Evolutionary conservation across 148 eudicot species (phyloP), one percentile per base, ranked within the genome.

Genomic region (Oxyria digyna): DNA sequence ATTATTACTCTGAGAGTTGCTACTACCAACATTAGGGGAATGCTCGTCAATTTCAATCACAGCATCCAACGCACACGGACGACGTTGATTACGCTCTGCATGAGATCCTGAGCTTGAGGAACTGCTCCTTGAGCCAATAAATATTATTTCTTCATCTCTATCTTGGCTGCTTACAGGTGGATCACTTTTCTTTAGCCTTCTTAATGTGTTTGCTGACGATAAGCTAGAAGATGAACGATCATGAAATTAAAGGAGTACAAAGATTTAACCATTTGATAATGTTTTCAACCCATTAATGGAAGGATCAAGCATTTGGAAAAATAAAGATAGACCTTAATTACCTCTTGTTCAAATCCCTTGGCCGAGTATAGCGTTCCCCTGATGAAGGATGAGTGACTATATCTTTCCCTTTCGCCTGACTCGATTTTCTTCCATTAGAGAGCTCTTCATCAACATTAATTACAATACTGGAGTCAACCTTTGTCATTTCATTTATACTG

Each of bases 391-490:
- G 79, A 73, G 32, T 59, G 13, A 76, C 33, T 50, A 77, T 70
- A 32, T 80, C 86, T 78, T 84, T 83, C 62, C 87, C 88, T 79
- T 87, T 87, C 17, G 71, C 70, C 74, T 46, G 72, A 75, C 27
- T 29, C 37, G 73, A 52, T 83, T 64, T 65, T 27, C 74, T 42
- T n/a, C 73, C 82, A 64, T 82, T 82, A 72, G 85, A 70, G 67
- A 71, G 71, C 52, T 71, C 75, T 26, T 83, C 78, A 68, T 72
- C 82, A 17, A 77, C 64, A 63, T 77, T 78, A 74, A 76, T 67
- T 35, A 59, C 59, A 77, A 32, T 63, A 63, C 54, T 54, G 42
- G 82, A 69, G 68, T 71, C 63, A 80, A 67, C 71, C 75, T 81
- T 75, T 29, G 66, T 76, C 6, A 26, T 67, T 66, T 68, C 59